phyloP scores from a whole-genome alignment of 768 basidiomycete genomes.

The Auriculariales sp. region DNA sequence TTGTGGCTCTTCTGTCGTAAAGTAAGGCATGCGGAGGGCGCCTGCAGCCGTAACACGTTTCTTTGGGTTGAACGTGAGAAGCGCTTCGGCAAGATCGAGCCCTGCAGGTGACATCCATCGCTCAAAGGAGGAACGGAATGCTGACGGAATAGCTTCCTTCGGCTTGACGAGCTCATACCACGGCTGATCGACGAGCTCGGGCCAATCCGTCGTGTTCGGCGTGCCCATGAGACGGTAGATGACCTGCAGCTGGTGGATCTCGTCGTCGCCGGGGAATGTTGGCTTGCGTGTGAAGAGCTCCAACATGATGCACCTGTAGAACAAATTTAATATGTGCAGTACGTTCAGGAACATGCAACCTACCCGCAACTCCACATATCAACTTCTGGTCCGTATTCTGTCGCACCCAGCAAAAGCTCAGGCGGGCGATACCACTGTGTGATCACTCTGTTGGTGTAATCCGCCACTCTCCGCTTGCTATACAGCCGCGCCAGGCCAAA shows the following conservation, averaged over 20 bases:
- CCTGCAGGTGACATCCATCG: slow-evolving; percentile 83
- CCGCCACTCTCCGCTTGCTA: slow-evolving; percentile 73
- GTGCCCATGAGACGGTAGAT: slow-evolving; percentile 88
- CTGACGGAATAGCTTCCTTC: slow-evolving; percentile 53
- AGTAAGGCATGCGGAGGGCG: slow-evolving; percentile 76
- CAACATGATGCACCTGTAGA: slow-evolving; percentile 85
- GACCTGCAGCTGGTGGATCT: slow-evolving; percentile 91
- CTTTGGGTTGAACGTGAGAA: slow-evolving; percentile 70
- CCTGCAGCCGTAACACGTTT: slow-evolving; percentile 63
- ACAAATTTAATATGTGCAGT: neutral
- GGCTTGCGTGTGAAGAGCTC: slow-evolving; percentile 93
- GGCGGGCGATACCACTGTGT: slow-evolving; percentile 98
- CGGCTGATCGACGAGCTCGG: slow-evolving; percentile 65
- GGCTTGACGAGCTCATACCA: slow-evolving; percentile 99
- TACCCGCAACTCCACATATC: slow-evolving; percentile 99
- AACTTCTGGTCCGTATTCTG: slow-evolving; percentile 91
- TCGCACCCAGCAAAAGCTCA: slow-evolving; percentile 87
- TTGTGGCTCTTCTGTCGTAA: slow-evolving; percentile 61
- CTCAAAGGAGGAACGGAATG: slow-evolving; percentile 42
- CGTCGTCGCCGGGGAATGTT: slow-evolving; percentile 95
- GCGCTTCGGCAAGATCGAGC: slow-evolving; percentile 70
- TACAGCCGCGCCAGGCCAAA: slow-evolving; percentile 96
- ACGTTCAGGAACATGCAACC: neutral
- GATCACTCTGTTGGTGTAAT: slow-evolving; percentile 99
- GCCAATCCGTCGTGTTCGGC: slow-evolving; percentile 72